These are phyloP conservation scores for Westerdykella ornata DNA, from an alignment of 2,329 filamentous ascomycete genomes.

Conservation along the genomic window DNA sequence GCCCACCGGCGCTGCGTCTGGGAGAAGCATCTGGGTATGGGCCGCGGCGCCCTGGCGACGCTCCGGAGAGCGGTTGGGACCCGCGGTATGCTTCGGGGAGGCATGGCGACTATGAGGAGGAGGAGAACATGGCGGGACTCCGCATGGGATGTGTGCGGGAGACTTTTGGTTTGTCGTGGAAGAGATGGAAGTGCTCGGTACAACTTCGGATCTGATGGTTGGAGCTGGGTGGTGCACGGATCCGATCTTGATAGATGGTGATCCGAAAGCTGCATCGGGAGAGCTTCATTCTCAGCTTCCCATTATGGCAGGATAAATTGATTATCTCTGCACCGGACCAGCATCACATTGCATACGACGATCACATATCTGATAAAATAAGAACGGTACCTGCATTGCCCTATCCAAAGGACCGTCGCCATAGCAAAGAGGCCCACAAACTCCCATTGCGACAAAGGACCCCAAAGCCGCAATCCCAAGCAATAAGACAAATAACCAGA, in stretches of 20 bases:
- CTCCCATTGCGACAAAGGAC: too few species aligned
- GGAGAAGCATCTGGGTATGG: conserved; percentile 5
- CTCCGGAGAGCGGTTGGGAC: conserved; percentile 18
- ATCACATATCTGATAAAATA: too few species aligned
- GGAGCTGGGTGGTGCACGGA: background rate
- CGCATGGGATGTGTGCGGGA: background rate
- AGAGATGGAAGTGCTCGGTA: background rate
- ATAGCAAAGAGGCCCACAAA: too few species aligned
- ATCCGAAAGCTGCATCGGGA: too few species aligned
- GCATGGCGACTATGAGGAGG: conserved; percentile 21
- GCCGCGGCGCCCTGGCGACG: conserved; percentile 5
- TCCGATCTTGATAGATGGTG: background rate
- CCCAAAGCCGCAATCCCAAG: too few species aligned
- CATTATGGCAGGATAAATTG: too few species aligned
- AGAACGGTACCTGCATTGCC: too few species aligned
- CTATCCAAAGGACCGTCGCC: too few species aligned
- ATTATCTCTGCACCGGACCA: too few species aligned
- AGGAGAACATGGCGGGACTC: conserved; percentile 6
- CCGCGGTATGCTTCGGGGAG: conserved; percentile 22
- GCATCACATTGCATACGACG: too few species aligned
- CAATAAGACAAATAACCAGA: too few species aligned
- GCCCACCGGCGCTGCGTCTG: conserved; percentile 33
- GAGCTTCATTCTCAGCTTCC: too few species aligned
- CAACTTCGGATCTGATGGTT: background rate
- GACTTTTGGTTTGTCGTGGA: background rate